Conservation (phyloP, 2,329 filamentous ascomycete genomes). For the Nannizziopsis barbatae region DNA sequence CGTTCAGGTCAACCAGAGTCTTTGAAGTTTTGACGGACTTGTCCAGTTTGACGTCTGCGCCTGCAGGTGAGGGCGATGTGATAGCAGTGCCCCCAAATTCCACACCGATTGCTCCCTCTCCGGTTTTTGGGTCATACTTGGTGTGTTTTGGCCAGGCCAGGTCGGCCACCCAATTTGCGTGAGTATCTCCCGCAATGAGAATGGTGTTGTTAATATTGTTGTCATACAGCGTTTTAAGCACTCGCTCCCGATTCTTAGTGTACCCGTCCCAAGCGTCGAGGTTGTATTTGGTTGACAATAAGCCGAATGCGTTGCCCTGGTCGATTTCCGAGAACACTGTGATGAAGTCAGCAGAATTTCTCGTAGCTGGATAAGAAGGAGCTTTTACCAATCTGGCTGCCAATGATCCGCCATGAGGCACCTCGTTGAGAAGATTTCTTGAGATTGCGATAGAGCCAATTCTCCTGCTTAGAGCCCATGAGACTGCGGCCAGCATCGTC, state of each 20-base stretch:
- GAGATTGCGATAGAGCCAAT: slow-evolving; percentile 58
- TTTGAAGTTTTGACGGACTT: slow-evolving; percentile 40
- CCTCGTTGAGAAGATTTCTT: slow-evolving; percentile 50
- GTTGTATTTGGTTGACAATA: slow-evolving; percentile 34
- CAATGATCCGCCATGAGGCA: slow-evolving; percentile 59
- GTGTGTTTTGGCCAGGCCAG: slow-evolving; percentile 46
- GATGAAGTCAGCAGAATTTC: not conserved
- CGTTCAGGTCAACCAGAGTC: slow-evolving; percentile 42
- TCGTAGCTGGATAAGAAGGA: not conserved
- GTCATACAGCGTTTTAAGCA: slow-evolving; percentile 53
- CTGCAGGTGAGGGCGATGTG: slow-evolving; percentile 47
- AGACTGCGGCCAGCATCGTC: slow-evolving; percentile 57
- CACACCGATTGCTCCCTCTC: slow-evolving; percentile 48
- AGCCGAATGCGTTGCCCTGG: slow-evolving; percentile 19
- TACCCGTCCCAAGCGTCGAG: slow-evolving; percentile 58
- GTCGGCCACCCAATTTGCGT: slow-evolving; percentile 54
- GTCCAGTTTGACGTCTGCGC: slow-evolving; percentile 46
- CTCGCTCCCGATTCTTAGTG: slow-evolving; percentile 58
- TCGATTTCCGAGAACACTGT: slow-evolving; percentile 22
- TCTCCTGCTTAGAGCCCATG: slow-evolving; percentile 62
- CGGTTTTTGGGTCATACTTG: slow-evolving; percentile 43
- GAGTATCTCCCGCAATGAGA: slow-evolving; percentile 59
- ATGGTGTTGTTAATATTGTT: slow-evolving; percentile 65
- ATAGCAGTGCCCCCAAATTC: slow-evolving; percentile 59
- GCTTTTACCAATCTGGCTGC: slow-evolving; percentile 23